Base-by-base conservation (phyloP, 116 monocot species). In the Posidonia oceanica region DNA sequence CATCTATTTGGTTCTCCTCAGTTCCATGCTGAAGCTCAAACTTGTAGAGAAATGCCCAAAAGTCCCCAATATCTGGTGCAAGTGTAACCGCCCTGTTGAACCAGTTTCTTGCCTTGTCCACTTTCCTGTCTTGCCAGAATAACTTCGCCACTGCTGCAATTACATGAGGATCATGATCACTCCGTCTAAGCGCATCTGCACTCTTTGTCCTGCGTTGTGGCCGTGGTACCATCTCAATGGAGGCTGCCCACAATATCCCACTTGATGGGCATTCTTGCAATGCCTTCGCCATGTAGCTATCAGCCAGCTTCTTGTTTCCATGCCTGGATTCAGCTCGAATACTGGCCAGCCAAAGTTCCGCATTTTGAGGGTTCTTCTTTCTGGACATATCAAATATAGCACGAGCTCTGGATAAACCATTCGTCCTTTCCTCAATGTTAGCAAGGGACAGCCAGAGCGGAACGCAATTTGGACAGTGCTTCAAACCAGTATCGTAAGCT, bases 11-110 rank as follows among this genome's bases (percentile, higher is more conserved):
- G 16, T 54, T 80, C 18, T 97, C 97, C 39, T 89, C 92, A 60
- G 39, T 80, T 39, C 97, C 97, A 80, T 97, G 92, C 71, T 97
- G 97, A 42, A 97, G 80, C 76, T 97, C 97, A 83, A 97, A 97
- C 69, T 87, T 97, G 75, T 91, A 89, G 36, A 80, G 89, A 15
- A 81, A 78, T 1, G 82, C 85, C 97, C 97, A 97, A 67, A 88
- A 87, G 70, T 97, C 96, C 16, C 96, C 96, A 73, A 87, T 72
- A 66, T 97, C 96, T 52, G 96, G 96, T 17, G 86, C 78, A 48
- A 97, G 83, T 18, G 91, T 97, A 69, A 97, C 97, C 18, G 89
- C 92, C 64, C 92, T 80, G 65, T 92, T 89, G 70, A 92, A 86
- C 91, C 89, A 97, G 72, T 16, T 89, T 76, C 97, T 89, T 13